phyloP scores from a whole-genome alignment of 257 asterid species.

The Gentiana straminea region DNA sequence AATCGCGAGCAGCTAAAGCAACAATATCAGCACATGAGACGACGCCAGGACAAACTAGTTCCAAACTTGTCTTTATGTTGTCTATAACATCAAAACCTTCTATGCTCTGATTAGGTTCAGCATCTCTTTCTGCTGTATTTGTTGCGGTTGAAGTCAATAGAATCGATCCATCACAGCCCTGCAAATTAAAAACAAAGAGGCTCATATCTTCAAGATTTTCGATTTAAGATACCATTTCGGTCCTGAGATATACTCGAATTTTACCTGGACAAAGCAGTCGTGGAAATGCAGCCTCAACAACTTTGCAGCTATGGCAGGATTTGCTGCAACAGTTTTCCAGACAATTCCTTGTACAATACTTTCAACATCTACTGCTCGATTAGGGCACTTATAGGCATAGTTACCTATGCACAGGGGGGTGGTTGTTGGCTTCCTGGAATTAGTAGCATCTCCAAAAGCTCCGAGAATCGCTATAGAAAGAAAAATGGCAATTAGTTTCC shows the following conservation, averaged over 20 bases:
- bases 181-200: background rate
- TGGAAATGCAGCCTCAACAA: conserved; percentile 27
- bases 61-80: conserved; percentile 21
- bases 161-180: conserved; percentile 36
- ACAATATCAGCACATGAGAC: conserved; percentile 28
- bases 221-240: no score
- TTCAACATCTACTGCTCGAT: conserved; percentile 8
- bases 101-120: conserved; percentile 16
- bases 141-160: conserved; percentile 12
- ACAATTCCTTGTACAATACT: conserved; percentile 11
- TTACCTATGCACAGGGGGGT: conserved; percentile 8
- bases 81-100: conserved; percentile 23
- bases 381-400: conserved; percentile 13
- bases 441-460: background rate
- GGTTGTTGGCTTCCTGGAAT: background rate
- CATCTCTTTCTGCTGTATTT: conserved; percentile 16
- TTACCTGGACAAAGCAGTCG: conserved; percentile 28
- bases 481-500: background rate
- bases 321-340: conserved; percentile 12
- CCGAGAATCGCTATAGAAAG: conserved; percentile 7
- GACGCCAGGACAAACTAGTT: conserved; percentile 13
- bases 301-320: conserved; percentile 19
- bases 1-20: conserved; percentile 21
- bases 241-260: background rate
- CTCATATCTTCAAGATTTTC: no score